Base-by-base conservation (phyloP, 768 basidiomycete genomes). In the Rhodotorula taiwanensis region DNA sequence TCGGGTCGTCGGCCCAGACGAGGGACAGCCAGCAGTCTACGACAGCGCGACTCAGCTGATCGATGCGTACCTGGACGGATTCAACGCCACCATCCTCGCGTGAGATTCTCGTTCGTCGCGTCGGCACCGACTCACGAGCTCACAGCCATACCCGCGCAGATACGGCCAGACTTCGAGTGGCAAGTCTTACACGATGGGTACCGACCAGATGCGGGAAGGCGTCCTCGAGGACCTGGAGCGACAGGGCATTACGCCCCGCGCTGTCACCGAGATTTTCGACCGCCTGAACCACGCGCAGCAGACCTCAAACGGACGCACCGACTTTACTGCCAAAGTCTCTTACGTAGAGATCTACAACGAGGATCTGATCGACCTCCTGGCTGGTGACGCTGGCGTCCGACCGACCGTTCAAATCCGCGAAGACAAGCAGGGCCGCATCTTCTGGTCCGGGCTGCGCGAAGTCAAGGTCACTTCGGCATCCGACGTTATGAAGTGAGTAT, bases 261-360 rank as follows among this genome's bases (percentile, higher is more conserved):
- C 95, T 10, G 87, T 99, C 25, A 85, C 86, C 47, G 47, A 48
- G 28, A 48, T 48, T 30, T 48, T 48, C 28, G 47, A 48, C 28
- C 47, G 47, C 28, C 47, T 48, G n/a, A n/a, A n/a, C n/a, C n/a
- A n/a, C 28, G 28, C 47, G 39, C 39, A 41, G 18, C 11, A 41
- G 39, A 18, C 39, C 10, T 10, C 11, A 41, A 41, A 18, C 18
- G 18, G 39, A 10, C 11, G 39, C 39, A 41, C 39, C 11, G 18
- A 10, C 39, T 41, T 10, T 41, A 18, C 39, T 10, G 78, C 91
- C 74, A 92, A 89, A 77, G 88, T 88, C 54, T 91, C 89, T 28
- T 99, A 94, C 79, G 85, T 99, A 68, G 95, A 99, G 80, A 83
- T 99, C 56, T 98, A 99, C 78, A 98, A 99, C 77, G 95, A 99